A percentile compares a stretch with the other conserved stretches of the same genome.
Conservation (phyloP, 306 rosid genomes). For the Myrica gale region DNA sequence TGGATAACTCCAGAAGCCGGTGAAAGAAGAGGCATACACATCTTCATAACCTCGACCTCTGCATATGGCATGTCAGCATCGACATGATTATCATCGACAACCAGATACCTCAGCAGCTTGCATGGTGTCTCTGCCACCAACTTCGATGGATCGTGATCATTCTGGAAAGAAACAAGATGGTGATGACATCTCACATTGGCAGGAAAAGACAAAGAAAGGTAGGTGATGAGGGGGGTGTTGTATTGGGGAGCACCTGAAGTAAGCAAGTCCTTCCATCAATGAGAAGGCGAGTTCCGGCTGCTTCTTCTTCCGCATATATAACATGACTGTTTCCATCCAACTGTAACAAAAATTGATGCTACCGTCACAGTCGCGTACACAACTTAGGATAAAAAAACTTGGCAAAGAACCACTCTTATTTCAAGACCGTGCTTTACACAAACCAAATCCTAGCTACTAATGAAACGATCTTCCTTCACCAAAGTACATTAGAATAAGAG, state of each 20-base stretch:
- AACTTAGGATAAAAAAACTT: background rate
- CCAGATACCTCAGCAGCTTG: slow-evolving; percentile 83
- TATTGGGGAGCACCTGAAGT: slow-evolving; percentile 77
- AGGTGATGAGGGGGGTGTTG: slow-evolving; percentile 15
- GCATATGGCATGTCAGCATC: slow-evolving; percentile 93
- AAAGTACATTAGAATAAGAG: background rate
- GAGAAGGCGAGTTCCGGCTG: slow-evolving; percentile 98
- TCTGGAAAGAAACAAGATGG: slow-evolving; percentile 50
- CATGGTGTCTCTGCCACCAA: slow-evolving; percentile 96
- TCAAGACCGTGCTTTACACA: background rate
- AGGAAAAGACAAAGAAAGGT: slow-evolving; percentile 10
- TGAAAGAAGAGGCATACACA: slow-evolving; percentile 99
- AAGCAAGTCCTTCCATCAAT: slow-evolving; percentile 99
- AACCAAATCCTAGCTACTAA: background rate
- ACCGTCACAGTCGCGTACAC: slow-evolving; percentile 14
- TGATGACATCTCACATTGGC: slow-evolving; percentile 28
- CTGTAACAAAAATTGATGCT: slow-evolving; percentile 50
- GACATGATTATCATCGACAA: slow-evolving; percentile 68
- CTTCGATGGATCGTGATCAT: slow-evolving; percentile 95
- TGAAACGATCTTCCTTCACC: background rate
- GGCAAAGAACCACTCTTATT: background rate
- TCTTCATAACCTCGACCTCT: slow-evolving; percentile 99
- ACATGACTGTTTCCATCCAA: slow-evolving; percentile 98
- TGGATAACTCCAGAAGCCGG: slow-evolving; percentile 95
- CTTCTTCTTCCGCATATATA: slow-evolving; percentile 97